Evolutionary conservation across 2,329 filamentous ascomycete genomes (phyloP).

Genomic region (Ophiostoma himal-ulmi): DNA sequence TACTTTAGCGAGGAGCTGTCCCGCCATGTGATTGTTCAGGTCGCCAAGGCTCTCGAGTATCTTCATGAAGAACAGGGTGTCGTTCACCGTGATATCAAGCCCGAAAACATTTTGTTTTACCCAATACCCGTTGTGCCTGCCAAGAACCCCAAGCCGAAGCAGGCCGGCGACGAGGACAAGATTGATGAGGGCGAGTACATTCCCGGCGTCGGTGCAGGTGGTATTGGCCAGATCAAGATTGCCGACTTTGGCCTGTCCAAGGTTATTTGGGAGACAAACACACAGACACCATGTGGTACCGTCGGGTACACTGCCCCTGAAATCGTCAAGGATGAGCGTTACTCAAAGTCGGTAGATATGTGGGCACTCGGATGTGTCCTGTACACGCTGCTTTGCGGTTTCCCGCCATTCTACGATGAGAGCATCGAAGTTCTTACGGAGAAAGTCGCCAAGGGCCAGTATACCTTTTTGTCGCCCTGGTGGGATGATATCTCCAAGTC

Average conservation of each 20-base stretch:
- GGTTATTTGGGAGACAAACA: conserved; percentile 95
- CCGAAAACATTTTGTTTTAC: conserved; percentile 92
- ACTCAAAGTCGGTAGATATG: conserved; percentile 99
- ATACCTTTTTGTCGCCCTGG: conserved; percentile 96
- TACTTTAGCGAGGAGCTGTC: conserved; percentile 97
- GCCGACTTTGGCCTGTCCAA: conserved; percentile 97
- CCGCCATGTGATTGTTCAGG: conserved; percentile 88
- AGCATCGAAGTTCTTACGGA: conserved; percentile 95
- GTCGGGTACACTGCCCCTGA: conserved; percentile 97
- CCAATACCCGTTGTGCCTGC: conserved; percentile 77
- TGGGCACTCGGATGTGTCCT: conserved; percentile 96
- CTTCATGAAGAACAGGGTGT: conserved; percentile 91
- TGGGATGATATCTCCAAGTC: conserved; percentile 98
- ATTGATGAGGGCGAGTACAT: conserved; percentile 93
- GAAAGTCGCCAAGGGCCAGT: conserved; percentile 94
- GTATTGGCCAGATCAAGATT: conserved; percentile 93
- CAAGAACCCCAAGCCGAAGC: conserved; percentile 71
- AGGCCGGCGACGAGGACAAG: conserved; percentile 93
- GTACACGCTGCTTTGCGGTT: conserved; percentile 93
- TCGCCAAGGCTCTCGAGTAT: conserved; percentile 90
- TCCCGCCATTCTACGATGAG: conserved; percentile 97
- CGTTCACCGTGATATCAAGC: conserved; percentile 97
- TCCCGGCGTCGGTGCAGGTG: conserved; percentile 72
- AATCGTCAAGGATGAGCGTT: conserved; percentile 97
- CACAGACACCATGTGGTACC: conserved; percentile 98